These are phyloP conservation scores for Chaetoceros muelleri DNA, from an alignment of 108 stramenopile genomes.

Conservation along the genomic window DNA sequence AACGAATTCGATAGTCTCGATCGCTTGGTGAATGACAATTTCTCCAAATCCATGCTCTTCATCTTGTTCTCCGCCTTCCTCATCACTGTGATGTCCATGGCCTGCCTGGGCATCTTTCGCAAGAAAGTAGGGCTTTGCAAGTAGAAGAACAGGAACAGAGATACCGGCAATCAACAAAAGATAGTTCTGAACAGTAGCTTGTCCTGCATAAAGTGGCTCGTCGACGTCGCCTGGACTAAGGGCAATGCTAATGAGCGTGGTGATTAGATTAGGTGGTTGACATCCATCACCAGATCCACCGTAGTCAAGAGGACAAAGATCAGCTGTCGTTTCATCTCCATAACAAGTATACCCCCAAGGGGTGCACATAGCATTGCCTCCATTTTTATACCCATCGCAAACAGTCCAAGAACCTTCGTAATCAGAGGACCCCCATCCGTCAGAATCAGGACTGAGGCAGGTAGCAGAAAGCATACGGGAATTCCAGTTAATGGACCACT, in stretches of 20 bases:
- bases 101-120: conserved; percentile 39
- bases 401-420: conserved; percentile 62
- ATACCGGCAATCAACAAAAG: conserved; percentile 83
- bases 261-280: conserved; percentile 96
- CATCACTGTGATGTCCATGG: conserved; percentile 36
- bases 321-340: conserved; percentile 40
- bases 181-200: conserved; percentile 75
- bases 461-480: conserved; percentile 89
- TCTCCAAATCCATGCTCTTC: conserved; percentile 88
- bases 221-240: conserved; percentile 89
- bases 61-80: conserved; percentile 44
- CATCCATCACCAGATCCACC: conserved; percentile 93
- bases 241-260: conserved; percentile 95
- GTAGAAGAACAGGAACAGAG: conserved; percentile 87
- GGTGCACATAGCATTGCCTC: conserved; percentile 55
- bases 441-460: conserved; percentile 64
- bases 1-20: conserved; percentile 99
- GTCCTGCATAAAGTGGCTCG: conserved; percentile 91
- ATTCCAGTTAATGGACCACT: conserved; percentile 98
- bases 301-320: conserved; percentile 81
- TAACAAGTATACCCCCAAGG: conserved; percentile 71
- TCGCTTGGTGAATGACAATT: conserved; percentile 91
- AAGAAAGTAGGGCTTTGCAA: conserved; percentile 88
- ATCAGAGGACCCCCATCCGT: conserved; percentile 57
- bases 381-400: conserved; percentile 38